Base-by-base conservation (phyloP, 1,284 basidiomycete species). In the Erythrobasidium hasegawianum region DNA sequence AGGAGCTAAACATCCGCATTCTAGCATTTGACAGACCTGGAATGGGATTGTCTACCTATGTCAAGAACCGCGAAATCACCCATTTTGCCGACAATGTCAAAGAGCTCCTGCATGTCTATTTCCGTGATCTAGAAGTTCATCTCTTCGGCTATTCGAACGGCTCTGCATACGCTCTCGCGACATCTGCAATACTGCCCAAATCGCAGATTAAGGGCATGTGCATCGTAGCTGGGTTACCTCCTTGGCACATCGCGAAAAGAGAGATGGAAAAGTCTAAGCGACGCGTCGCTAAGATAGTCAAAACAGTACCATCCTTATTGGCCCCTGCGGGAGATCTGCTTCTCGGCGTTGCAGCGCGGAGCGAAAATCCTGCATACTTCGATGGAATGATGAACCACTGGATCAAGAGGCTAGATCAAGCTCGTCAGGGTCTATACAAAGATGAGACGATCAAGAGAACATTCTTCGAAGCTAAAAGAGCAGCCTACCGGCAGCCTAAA, bases 131-230 rank as follows among this genome's bases (percentile, higher is more conserved):
- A 18, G 43, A 47, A 8, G 43, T 47, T 16, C 16, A 47, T 47
- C 43, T 47, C 43, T 24, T 47, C 22, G 43, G 43, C 14, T 47
- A 47, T 24, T 47, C 43, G 43, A 47, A 47, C 14, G 43, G 43
- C 4, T 18, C 43, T 7, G 43, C 43, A n/a, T 47, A 47, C 43
- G 4, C 43, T 18, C 43, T 47, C 5, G 43, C 43, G 16, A 47
- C 43, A 47, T n/a, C 43, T n/a, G n/a, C 16, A 47, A 47, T 47
- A 5, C 43, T 47, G 14, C 43, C 43, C 5, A 5, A 14, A 24
- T 7, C 5, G 7, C 43, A 47, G 22, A 4, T 47, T 14, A n/a
- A 24, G 43, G 43, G 43, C 4, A n/a, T 47, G n/a, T 18, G n/a
- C 43, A 47, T 47, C 14, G 43, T 47, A 18, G 43, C 43, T 47